These are phyloP conservation scores for Kodamaea fukazawae DNA, from an alignment of 805 yeast genomes.

Conservation along the genomic window DNA sequence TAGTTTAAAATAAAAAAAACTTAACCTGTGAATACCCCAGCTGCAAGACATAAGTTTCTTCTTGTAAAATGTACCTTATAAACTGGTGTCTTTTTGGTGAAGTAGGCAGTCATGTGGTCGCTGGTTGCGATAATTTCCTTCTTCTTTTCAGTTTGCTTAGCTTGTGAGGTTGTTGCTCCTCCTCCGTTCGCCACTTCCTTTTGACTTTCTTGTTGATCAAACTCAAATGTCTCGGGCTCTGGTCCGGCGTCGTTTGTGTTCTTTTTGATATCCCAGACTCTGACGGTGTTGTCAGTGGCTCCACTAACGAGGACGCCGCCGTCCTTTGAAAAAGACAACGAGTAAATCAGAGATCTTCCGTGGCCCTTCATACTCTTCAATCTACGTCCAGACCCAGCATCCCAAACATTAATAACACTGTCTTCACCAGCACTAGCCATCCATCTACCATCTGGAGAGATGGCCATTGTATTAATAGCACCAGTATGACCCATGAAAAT, in stretches of 20 bases:
- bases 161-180: neutral
- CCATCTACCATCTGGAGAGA: constrained; percentile 97
- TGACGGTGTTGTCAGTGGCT: constrained; percentile 87
- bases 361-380: constrained; percentile 94
- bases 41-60: constrained; percentile 87
- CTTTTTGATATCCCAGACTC: constrained; percentile 93
- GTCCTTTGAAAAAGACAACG: constrained; percentile 79
- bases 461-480: constrained; percentile 81
- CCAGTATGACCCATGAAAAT: constrained; percentile 90
- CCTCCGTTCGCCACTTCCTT: constrained; percentile 12
- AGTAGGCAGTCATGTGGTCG: constrained; percentile 91
- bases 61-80: constrained; percentile 90
- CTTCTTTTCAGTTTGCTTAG: constrained; percentile 44
- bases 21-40: constrained; percentile 66
- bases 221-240: constrained; percentile 66
- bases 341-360: constrained; percentile 81
- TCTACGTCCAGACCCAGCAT: constrained; percentile 84
- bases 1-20: neutral
- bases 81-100: constrained; percentile 91
- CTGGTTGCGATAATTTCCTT: constrained; percentile 76
- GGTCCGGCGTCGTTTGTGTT: constrained; percentile 79
- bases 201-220: constrained; percentile 11
- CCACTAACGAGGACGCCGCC: constrained; percentile 89
- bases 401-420: constrained; percentile 86
- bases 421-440: constrained; percentile 95